phyloP scores from a whole-genome alignment of 257 asterid genomes.

The Solanum bulbocastanum region DNA sequence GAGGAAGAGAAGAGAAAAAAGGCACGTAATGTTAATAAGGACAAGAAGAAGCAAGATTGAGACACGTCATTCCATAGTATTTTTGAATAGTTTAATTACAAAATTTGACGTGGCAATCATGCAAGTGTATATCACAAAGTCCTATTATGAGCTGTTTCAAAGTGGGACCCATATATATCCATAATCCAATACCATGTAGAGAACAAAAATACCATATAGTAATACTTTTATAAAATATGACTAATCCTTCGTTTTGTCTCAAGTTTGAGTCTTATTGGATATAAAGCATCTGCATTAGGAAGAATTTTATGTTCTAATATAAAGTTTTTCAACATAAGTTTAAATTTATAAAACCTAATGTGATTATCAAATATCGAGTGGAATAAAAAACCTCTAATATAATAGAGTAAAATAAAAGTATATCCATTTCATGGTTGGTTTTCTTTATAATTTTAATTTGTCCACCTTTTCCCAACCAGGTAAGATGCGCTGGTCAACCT shows the following conservation, averaged over 20 bases:
- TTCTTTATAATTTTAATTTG: neutral
- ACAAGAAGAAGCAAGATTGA: neutral
- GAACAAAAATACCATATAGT: neutral
- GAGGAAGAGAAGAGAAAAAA: neutral
- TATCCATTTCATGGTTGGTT: neutral
- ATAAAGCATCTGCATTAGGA: too few relatives aligned
- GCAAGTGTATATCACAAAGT: neutral
- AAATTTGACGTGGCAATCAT: slow-evolving; percentile 27
- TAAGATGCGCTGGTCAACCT: neutral
- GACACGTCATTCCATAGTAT: slow-evolving; percentile 3
- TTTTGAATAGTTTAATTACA: neutral
- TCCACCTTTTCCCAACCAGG: neutral
- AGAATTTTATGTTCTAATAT: too few relatives aligned
- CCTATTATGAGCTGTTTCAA: neutral
- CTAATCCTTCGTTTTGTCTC: neutral
- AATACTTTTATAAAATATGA: neutral
- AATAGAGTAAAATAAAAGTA: neutral
- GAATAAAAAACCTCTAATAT: too few relatives aligned
- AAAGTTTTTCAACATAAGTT: accelerated
- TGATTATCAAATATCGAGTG: too few relatives aligned
- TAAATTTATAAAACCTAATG: too few relatives aligned
- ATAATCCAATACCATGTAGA: neutral
- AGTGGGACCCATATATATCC: neutral
- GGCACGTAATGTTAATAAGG: neutral
- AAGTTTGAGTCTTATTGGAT: neutral